phyloP scores from a whole-genome alignment of 2,329 filamentous ascomycete genomes.

The Zasmidium cellare region DNA sequence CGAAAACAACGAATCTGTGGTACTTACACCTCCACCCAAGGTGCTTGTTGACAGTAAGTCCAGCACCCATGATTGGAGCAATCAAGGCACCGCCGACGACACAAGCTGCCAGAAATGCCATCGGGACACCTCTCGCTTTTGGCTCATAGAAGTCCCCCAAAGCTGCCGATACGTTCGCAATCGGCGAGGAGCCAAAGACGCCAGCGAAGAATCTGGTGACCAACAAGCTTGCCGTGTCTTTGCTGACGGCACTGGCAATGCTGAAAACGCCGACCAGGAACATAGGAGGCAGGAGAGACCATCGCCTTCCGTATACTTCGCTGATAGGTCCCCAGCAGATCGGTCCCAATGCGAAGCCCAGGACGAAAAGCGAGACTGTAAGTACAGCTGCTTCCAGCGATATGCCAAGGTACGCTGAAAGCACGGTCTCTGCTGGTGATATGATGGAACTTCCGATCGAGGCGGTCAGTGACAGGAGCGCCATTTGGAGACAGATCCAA shows the following conservation, averaged over 20 bases:
- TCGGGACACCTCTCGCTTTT: slow-evolving; percentile 38
- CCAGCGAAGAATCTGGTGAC: slow-evolving; percentile 43
- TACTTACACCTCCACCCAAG: slow-evolving; percentile 27
- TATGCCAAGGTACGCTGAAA: neutral
- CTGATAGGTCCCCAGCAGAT: slow-evolving; percentile 43
- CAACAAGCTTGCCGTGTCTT: slow-evolving; percentile 30
- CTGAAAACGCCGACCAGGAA: slow-evolving; percentile 42
- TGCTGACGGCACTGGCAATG: slow-evolving; percentile 41
- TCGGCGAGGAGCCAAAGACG: slow-evolving; percentile 45
- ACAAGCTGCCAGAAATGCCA: slow-evolving; percentile 39
- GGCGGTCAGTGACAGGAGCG: neutral
- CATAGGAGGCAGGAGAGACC: slow-evolving; percentile 41
- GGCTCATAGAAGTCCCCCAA: slow-evolving; percentile 44
- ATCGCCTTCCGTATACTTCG: slow-evolving; percentile 43
- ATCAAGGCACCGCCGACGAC: slow-evolving; percentile 39
- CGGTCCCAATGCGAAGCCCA: slow-evolving; percentile 36
- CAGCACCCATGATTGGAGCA: slow-evolving; percentile 42
- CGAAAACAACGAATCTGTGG: neutral
- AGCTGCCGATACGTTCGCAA: slow-evolving; percentile 44
- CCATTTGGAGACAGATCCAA: neutral
- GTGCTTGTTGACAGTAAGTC: slow-evolving; percentile 37
- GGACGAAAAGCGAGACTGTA: neutral
- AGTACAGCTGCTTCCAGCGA: neutral
- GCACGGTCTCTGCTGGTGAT: neutral
- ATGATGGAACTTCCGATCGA: neutral